phyloP scores from a whole-genome alignment of 2,329 filamentous ascomycete genomes.

The Cadophora gregata region DNA sequence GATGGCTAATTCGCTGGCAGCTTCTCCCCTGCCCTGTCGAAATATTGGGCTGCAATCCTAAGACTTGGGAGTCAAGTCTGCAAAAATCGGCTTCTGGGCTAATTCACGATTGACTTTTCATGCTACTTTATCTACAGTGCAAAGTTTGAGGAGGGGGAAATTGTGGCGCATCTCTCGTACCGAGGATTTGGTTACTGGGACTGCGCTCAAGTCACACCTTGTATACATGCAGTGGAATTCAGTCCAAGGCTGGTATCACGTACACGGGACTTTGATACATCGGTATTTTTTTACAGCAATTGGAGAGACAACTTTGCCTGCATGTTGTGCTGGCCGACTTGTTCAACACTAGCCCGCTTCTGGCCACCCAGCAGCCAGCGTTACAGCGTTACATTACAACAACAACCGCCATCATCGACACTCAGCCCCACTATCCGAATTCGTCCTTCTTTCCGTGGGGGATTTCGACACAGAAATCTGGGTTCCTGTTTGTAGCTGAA shows the following conservation, averaged over 20 bases:
- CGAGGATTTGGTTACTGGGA: constrained; percentile 5
- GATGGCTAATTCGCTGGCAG: background rate
- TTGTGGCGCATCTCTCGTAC: background rate
- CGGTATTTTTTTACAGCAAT: background rate
- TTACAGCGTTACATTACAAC: background rate
- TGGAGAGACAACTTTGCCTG: background rate
- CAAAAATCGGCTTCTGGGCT: background rate
- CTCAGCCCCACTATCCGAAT: background rate
- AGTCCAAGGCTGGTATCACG: background rate
- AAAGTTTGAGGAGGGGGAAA: background rate
- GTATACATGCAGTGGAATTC: background rate
- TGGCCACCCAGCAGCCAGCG: background rate
- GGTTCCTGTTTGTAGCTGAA: background rate
- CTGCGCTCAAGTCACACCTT: constrained; percentile 5
- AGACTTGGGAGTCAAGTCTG: background rate
- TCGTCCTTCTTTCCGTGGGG: too few species aligned
- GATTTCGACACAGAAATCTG: background rate
- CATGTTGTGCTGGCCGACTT: background rate
- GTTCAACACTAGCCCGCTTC: background rate
- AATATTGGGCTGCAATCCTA: background rate
- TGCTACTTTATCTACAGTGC: background rate
- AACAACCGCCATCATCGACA: background rate
- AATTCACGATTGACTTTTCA: background rate
- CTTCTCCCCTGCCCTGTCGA: background rate
- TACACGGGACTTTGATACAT: constrained; percentile 4